These are phyloP conservation scores for Ambispora gerdemannii DNA, from an alignment of 192 early-diverging fungal genomes.

Conservation along the genomic window DNA sequence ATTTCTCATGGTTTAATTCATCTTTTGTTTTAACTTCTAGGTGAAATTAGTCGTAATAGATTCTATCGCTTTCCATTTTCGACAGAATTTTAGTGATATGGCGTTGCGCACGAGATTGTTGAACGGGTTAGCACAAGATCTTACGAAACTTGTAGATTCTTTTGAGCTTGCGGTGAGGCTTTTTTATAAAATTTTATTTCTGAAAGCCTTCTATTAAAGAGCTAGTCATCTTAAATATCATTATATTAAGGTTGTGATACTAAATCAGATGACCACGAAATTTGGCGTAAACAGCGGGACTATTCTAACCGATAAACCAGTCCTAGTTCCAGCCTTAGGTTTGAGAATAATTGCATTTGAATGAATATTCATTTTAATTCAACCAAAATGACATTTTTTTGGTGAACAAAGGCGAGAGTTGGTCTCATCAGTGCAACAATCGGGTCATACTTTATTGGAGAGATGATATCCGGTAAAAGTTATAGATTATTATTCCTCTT, in stretches of 20 bases:
- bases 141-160: slow-evolving; percentile 8
- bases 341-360: neutral
- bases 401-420: slow-evolving; percentile 13
- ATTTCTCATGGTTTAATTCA: neutral
- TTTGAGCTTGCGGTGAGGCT: slow-evolving; percentile 26
- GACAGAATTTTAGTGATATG: slow-evolving; percentile 10
- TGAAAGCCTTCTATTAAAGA: neutral
- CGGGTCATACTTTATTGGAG: slow-evolving; percentile 22
- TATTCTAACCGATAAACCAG: neutral
- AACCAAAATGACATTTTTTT: neutral
- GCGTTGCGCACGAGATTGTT: slow-evolving; percentile 19
- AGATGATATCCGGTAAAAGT: slow-evolving; percentile 15
- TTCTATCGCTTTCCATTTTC: slow-evolving; percentile 30
- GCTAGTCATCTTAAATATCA: neutral
- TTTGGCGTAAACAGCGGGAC: neutral
- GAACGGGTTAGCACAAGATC: slow-evolving; percentile 21
- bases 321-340: slow-evolving; percentile 23
- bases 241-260: slow-evolving; percentile 15
- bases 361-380: neutral
- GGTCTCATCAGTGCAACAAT: slow-evolving; percentile 12
- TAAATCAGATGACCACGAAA: slow-evolving; percentile 32
- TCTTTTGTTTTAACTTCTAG: neutral
- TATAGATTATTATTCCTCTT: neutral
- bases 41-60: slow-evolving; percentile 29
- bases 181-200: neutral